Evolutionary conservation across 805 yeast species (phyloP).

Genomic region (Pichia ethanolica): DNA sequence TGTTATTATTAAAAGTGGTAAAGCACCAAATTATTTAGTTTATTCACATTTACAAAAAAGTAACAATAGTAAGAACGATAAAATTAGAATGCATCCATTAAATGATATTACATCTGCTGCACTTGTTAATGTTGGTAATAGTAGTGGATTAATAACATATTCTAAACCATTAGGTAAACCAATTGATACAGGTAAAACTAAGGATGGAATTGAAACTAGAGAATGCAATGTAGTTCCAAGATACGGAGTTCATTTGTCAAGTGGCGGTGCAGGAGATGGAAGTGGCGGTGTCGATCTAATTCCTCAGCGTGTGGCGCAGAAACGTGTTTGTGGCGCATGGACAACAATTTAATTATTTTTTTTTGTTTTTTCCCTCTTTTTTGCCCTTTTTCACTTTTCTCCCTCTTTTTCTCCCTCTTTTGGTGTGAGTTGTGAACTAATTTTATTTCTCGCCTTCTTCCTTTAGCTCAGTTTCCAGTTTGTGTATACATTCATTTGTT

Average conservation of each 20-base stretch:
- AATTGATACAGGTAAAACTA: conserved; percentile 72
- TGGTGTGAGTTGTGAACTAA: too few relatives aligned
- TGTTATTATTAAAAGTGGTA: conserved; percentile 50
- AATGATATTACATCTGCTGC: conserved; percentile 72
- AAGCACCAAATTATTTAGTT: conserved; percentile 66
- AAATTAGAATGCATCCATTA: conserved; percentile 63
- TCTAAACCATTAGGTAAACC: conserved; percentile 93
- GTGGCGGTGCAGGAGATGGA: conserved; percentile 80
- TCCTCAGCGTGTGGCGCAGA: conserved; percentile 67
- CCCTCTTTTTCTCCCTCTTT: too few relatives aligned
- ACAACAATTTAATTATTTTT: conserved; percentile 15
- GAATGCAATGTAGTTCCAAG: conserved; percentile 89
- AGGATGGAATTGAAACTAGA: conserved; percentile 61
- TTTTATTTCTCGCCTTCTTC: too few relatives aligned
- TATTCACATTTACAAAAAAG: conserved; percentile 61
- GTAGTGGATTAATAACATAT: conserved; percentile 65
- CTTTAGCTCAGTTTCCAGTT: too few relatives aligned
- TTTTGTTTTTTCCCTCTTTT: background rate
- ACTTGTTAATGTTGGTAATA: conserved; percentile 67
- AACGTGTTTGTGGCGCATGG: conserved; percentile 66
- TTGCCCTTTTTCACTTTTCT: background rate
- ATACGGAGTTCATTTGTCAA: conserved; percentile 58
- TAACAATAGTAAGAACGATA: conserved; percentile 33
- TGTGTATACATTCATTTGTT: too few relatives aligned
- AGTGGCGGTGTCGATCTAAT: conserved; percentile 94